Evolutionary conservation across 371 early-diverging fungal species (phyloP), one percentile per base, ranked within the genome.

Genomic region (Mortierella sp.): DNA sequence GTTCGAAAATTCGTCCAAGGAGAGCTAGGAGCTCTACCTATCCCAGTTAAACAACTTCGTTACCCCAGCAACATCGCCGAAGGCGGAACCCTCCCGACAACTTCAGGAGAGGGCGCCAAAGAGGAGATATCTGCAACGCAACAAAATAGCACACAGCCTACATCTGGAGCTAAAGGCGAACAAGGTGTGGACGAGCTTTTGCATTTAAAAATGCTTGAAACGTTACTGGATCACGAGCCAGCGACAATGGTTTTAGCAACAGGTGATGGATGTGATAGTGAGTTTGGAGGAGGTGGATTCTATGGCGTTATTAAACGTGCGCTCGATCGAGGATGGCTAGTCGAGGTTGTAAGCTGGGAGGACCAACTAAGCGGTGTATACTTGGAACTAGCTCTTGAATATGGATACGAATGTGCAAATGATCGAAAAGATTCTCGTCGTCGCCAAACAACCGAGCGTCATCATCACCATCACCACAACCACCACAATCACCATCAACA

Each of bases 161-260:
- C n/a, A 21, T 21, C 69, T 5, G 45, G 57, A 48, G 58, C 67
- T n/a, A 60, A 68, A 33, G 70, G 73, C 47, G 85, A 85, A 52
- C 85, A 85, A 48, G 82, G 78, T 28, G 85, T 85, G n/a, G 85
- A 85, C 62, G 85, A 85, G 33, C 67, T 85, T 4, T 52, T 85
- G 53, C 85, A 85, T 63, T 74, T 85, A 38, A 85, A 85, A 53
- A 85, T 85, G 69, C 66, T 85, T n/a, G 84, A 85, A 41, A 77
- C 84, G 1, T 48, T 85, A 8, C 43, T 85, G 0, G 85, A 85
- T 40, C 71, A 84, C 24, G 75, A 80, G 15, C 85, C 85, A 9
- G 83, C 78, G 0, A 77, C 75, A 9, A 74, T 85, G 61, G 85
- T 85, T 11, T 22, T 85, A 11, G 85, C 85, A 0, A 78, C 81